phyloP scores from a whole-genome alignment of 2,329 filamentous ascomycete species.

The Tolypocladium pustulatum region DNA sequence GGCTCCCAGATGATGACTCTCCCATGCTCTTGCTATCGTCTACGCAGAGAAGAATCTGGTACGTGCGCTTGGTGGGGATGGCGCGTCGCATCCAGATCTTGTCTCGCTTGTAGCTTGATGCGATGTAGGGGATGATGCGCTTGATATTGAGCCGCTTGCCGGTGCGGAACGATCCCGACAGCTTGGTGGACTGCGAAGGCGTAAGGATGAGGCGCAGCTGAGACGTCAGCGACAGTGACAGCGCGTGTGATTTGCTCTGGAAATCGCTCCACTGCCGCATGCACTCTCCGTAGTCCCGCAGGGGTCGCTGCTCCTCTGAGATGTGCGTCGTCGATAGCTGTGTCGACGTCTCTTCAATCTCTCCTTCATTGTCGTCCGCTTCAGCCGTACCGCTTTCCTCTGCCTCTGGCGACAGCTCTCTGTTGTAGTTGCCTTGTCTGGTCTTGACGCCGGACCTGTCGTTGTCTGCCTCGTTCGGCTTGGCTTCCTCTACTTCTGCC shows the following conservation, averaged over 20 bases:
- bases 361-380: slow-evolving; percentile 37
- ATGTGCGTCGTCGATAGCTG: slow-evolving; percentile 69
- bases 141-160: slow-evolving; percentile 99
- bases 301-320: slow-evolving; percentile 27
- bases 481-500: slow-evolving; percentile 26
- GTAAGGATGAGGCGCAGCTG: slow-evolving; percentile 92
- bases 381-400: slow-evolving; percentile 27
- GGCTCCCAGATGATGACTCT: slow-evolving; percentile 60
- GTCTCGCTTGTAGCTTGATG: slow-evolving; percentile 95
- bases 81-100: slow-evolving; percentile 99
- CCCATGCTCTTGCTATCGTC: slow-evolving; percentile 95
- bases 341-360: slow-evolving; percentile 42
- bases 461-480: slow-evolving; percentile 36
- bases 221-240: slow-evolving; percentile 83
- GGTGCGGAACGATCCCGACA: slow-evolving; percentile 92
- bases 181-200: slow-evolving; percentile 88
- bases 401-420: slow-evolving; percentile 34
- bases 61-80: slow-evolving; percentile 84
- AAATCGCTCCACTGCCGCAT: slow-evolving; percentile 76
- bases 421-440: slow-evolving; percentile 46
- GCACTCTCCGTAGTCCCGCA: slow-evolving; percentile 44
- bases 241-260: slow-evolving; percentile 71
- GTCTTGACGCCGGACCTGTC: slow-evolving; percentile 50
- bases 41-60: slow-evolving; percentile 95
- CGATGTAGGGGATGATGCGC: slow-evolving; percentile 98